phyloP scores from a whole-genome alignment of 2,329 filamentous ascomycete genomes.

The Didymella lethalis region DNA sequence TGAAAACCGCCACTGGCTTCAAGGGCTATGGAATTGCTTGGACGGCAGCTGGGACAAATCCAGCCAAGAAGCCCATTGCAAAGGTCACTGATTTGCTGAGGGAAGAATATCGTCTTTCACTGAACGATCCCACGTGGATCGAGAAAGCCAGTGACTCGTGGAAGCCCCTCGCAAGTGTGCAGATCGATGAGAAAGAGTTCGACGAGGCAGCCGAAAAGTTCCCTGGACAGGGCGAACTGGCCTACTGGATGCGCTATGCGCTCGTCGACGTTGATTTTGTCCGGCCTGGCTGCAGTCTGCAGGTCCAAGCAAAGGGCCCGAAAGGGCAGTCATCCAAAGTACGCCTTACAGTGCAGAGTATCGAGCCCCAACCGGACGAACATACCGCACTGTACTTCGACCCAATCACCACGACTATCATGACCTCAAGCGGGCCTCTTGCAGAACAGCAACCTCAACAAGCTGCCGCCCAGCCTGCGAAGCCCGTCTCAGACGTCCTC shows the following conservation, averaged over 20 bases:
- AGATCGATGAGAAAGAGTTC: conserved; percentile 32
- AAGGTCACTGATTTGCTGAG: conserved; percentile 78
- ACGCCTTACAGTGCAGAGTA: conserved; percentile 67
- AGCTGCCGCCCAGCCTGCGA: conserved; percentile 9
- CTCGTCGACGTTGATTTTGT: conserved; percentile 70
- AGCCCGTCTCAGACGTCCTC: conserved; percentile 26
- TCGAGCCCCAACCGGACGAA: conserved; percentile 54
- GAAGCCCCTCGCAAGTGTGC: conserved; percentile 43
- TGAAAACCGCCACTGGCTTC: conserved; percentile 54
- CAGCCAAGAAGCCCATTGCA: conserved; percentile 49
- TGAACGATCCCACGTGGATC: conserved; percentile 65
- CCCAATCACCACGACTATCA: conserved; percentile 34
- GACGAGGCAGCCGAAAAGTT: conserved; percentile 33
- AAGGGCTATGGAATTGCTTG: conserved; percentile 69
- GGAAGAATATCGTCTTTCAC: conserved; percentile 73
- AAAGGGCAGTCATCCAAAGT: conserved; percentile 59
- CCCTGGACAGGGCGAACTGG: conserved; percentile 37
- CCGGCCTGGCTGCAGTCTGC: conserved; percentile 74
- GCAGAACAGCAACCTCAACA: conserved; percentile 7
- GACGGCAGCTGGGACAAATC: conserved; percentile 59
- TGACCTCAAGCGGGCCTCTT: conserved; percentile 25
- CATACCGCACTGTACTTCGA: conserved; percentile 44
- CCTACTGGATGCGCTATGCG: conserved; percentile 42
- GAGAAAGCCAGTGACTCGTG: conserved; percentile 55
- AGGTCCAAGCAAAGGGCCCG: conserved; percentile 58